Base-by-base conservation (phyloP, 1,284 basidiomycete genomes). In the Erythrobasidium hasegawianum region DNA sequence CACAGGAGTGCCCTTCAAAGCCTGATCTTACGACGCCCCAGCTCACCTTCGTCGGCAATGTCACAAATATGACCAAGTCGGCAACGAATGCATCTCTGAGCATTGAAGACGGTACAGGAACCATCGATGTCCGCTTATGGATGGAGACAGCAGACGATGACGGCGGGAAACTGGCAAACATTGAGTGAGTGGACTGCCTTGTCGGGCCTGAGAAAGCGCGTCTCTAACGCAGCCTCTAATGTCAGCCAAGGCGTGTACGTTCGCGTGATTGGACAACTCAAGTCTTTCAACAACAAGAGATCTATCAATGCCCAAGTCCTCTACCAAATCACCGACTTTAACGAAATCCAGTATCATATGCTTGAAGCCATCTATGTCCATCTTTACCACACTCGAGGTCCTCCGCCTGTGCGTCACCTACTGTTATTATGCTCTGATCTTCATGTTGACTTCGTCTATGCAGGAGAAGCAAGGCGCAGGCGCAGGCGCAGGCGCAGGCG, bases 121-220 rank as follows among this genome's bases (percentile, higher is more conserved):
- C 82, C 67, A 86, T 97, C 33, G 91, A 97, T 74, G 90, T 87
- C 24, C 84, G 92, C 40, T 85, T 88, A 72, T 98, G 95, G 95
- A 81, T 87, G 8, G 90, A 94, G 73, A 82, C 85, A 60, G 81
- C 83, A 33, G 85, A 86, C 24, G 79, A 81, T 33, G 80, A 81
- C 1, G 80, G 79, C 40, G 79, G 75, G 64, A 80, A 81, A 68
- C 83, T 84, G 66, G 80, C 75, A 16, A 77, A 76, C 14, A 75
- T 80, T 50, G 73, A 75, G 77, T 78, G 64, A 71, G 77, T 5
- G 2, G 9, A 11, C 39, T 64, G 56, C 29, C 59, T 45, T 29
- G 27, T 69, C 29, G 13, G 50, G n/a, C n/a, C n/a, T n/a, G n/a
- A n/a, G n/a, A n/a, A 29, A 64, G 54, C 60, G 40, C 49, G 56